Conservation (phyloP, 2,329 filamentous ascomycete genomes). For the Beauveria rudraprayagi region DNA sequence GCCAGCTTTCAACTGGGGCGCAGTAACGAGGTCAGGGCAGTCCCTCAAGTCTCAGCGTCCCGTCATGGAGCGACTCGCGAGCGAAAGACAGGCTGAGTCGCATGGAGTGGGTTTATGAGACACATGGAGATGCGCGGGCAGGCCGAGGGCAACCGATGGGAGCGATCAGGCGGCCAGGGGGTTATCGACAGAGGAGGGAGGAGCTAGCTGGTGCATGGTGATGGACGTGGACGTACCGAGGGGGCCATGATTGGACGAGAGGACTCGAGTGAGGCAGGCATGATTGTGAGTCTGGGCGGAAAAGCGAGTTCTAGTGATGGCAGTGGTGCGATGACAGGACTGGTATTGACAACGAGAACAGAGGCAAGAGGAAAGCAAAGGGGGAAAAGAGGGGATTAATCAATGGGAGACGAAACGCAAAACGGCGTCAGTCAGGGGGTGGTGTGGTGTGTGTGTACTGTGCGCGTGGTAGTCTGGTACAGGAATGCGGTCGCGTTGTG, state of each 20-base stretch:
- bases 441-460: background rate
- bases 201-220: background rate
- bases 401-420: constrained; percentile 2
- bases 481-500: background rate
- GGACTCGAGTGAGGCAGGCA: constrained; percentile 53
- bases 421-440: background rate
- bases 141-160: background rate
- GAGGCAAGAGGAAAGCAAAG: background rate
- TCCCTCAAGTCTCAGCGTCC: background rate
- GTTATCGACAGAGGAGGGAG: background rate
- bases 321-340: background rate
- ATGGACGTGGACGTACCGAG: constrained; percentile 39
- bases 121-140: background rate
- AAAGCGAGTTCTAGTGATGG: background rate
- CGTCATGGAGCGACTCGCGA: background rate
- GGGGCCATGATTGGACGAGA: constrained; percentile 55
- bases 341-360: background rate
- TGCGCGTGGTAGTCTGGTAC: background rate
- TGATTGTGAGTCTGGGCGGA: constrained; percentile 22
- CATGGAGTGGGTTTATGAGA: constrained; percentile 7
- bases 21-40: background rate
- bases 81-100: background rate
- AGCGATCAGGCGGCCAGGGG: background rate
- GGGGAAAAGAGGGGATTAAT: background rate
- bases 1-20: no score